Evolutionary conservation across 345 rosid genomes (phyloP).

Genomic region (Eutrema heterophyllum): DNA sequence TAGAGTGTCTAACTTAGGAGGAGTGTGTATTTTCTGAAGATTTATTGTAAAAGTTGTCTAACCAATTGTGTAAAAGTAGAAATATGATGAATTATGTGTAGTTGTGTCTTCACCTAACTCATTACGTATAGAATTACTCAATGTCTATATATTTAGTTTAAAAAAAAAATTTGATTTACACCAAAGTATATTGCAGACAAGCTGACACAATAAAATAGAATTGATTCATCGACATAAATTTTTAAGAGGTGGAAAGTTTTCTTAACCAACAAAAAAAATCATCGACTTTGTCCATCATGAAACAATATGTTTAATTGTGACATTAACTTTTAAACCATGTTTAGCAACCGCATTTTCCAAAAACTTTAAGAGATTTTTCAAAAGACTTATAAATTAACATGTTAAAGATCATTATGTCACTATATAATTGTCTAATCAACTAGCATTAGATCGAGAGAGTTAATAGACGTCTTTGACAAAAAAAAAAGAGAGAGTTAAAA

Average conservation of each 20-base stretch:
- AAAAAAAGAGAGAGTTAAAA: not conserved
- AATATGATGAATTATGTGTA: not conserved
- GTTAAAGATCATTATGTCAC: not conserved
- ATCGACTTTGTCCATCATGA: not conserved
- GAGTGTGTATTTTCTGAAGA: not conserved
- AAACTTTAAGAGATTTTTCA: not conserved
- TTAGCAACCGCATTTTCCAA: not conserved
- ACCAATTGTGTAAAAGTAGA: not conserved
- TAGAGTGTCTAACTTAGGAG: not conserved
- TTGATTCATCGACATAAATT: not conserved
- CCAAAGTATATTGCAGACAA: not conserved
- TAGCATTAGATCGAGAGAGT: not conserved
- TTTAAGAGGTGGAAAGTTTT: not conserved
- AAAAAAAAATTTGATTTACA: not conserved
- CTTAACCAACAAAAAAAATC: not conserved
- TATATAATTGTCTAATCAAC: not conserved
- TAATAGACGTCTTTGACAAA: no score
- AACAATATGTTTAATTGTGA: not conserved
- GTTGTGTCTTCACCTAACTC: not conserved
- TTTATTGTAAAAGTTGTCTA: not conserved
- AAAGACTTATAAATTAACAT: not conserved
- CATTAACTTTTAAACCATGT: no score
- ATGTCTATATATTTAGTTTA: not conserved
- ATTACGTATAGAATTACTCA: not conserved
- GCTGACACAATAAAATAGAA: not conserved